These are phyloP conservation scores for Pilatotrama ljubarskyi DNA, from an alignment of 768 basidiomycete genomes.

Conservation along the genomic window DNA sequence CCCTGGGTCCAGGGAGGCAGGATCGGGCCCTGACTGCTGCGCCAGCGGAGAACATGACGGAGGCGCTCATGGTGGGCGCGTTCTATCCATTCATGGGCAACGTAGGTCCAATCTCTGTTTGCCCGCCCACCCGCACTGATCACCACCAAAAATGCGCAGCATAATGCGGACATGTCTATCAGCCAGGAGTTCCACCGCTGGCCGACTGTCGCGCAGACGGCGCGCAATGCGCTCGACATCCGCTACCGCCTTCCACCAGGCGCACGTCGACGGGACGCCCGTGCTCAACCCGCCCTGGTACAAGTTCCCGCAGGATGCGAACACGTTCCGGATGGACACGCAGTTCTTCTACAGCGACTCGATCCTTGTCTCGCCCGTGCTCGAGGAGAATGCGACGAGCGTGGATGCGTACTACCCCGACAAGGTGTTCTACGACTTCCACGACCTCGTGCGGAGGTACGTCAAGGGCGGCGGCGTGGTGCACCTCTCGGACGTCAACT, in stretches of 20 bases:
- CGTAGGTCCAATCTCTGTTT: conserved; percentile 38
- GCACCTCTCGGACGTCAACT: conserved; percentile 47
- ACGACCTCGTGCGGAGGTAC: conserved; percentile 46
- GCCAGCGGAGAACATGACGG: conserved; percentile 59
- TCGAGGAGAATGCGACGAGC: conserved; percentile 56
- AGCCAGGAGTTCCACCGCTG: conserved; percentile 72
- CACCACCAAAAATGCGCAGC: conserved; percentile 36
- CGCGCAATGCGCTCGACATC: conserved; percentile 59
- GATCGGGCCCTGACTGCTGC: neutral
- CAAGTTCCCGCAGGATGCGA: conserved; percentile 62
- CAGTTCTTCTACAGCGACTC: conserved; percentile 72
- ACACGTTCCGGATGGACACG: conserved; percentile 59
- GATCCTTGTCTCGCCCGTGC: conserved; percentile 69
- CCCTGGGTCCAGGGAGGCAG: neutral
- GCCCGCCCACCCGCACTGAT: neutral
- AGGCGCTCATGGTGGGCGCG: conserved; percentile 67
- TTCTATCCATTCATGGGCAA: conserved; percentile 84
- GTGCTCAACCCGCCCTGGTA: conserved; percentile 66
- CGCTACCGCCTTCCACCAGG: conserved; percentile 68
- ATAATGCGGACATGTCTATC: conserved; percentile 52
- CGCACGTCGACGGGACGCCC: conserved; percentile 58
- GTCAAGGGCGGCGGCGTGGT: conserved; percentile 46
- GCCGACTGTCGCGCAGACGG: conserved; percentile 56
- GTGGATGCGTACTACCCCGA: conserved; percentile 62
- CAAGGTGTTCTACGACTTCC: conserved; percentile 68